Base-by-base conservation (phyloP, 345 rosid genomes). In the Aquilaria yunnanensis region DNA sequence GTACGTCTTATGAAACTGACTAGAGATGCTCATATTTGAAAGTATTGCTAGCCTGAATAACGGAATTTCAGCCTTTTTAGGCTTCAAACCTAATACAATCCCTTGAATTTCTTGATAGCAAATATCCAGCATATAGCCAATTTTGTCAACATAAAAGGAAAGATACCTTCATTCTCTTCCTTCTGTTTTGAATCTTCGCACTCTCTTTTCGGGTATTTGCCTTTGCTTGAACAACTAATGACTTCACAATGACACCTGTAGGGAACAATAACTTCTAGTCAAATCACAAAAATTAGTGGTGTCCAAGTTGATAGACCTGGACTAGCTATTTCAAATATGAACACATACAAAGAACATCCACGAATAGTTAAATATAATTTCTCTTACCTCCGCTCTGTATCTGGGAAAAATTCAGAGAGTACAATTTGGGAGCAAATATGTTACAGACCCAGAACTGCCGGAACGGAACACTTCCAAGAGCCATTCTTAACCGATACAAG, bases 111-210 rank as follows among this genome's bases (percentile, higher is more conserved):
- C 23, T 23, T 23, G 23, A 23, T 23, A 23, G 23, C 23, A 23
- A 23, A 23, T 30, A 51, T 12, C 43, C 37, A 60, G 57, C 46
- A 6, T 16, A 59, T 31, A 45, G 64, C 59, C 33, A 31, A 13
- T 47, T 30, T 37, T 14, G 51, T 59, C 16, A 54, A 23, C 9
- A 41, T 10, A 55, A 29, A 14, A 14, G 47, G 57, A 64, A 9
- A 47, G 33, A n/a, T 61, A 90, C 98, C 96, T 86, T 93, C 78
- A 81, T 84, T 64, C 61, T 81, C 59, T 56, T 76, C 74, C 89
- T 86, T 64, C 84, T 69, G 75, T 90, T 86, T 62, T 75, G 72
- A 47, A 74, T 79, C 76, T 93, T 93, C 0, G 96, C 80, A 41
- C 79, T 90, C 71, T 90, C 96, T 9, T 67, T 76, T 67, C 84